Conservation (phyloP, 306 rosid genomes). For the Spatholobus suberectus region DNA sequence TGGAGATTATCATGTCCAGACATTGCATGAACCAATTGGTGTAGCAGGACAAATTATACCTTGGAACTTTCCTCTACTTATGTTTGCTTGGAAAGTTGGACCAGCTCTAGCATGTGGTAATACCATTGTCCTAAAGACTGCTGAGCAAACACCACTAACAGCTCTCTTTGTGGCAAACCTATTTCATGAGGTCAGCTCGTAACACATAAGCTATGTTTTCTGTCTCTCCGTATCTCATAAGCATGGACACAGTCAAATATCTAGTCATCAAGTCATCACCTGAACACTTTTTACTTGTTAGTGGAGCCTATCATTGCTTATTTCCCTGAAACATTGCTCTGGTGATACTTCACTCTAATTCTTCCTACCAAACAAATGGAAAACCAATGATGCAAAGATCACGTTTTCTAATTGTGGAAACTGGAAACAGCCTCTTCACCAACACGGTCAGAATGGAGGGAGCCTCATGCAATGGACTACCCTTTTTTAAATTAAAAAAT, state of each 20-base stretch:
- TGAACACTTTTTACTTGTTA: not conserved
- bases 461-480: not conserved
- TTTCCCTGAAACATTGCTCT: not conserved
- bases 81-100: slow-evolving; percentile 98
- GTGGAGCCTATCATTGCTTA: not conserved
- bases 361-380: not conserved
- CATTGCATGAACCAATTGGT: slow-evolving; percentile 94
- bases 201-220: not conserved
- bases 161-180: slow-evolving; percentile 79
- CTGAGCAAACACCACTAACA: slow-evolving; percentile 93
- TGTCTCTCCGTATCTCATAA: not conserved
- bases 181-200: slow-evolving; percentile 68
- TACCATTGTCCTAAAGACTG: slow-evolving; percentile 77
- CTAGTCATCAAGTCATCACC: not conserved
- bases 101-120: slow-evolving; percentile 98
- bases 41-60: slow-evolving; percentile 98
- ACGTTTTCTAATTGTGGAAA: not conserved
- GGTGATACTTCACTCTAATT: not conserved
- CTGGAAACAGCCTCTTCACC: not conserved
- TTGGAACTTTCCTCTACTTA: slow-evolving; percentile 93
- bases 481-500: not conserved
- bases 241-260: not conserved
- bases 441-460: slow-evolving; percentile 1
- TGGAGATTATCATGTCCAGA: slow-evolving; percentile 81
- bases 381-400: not conserved